phyloP scores from a whole-genome alignment of 2,329 filamentous ascomycete genomes.

The Emmonsiellopsis sp. region DNA sequence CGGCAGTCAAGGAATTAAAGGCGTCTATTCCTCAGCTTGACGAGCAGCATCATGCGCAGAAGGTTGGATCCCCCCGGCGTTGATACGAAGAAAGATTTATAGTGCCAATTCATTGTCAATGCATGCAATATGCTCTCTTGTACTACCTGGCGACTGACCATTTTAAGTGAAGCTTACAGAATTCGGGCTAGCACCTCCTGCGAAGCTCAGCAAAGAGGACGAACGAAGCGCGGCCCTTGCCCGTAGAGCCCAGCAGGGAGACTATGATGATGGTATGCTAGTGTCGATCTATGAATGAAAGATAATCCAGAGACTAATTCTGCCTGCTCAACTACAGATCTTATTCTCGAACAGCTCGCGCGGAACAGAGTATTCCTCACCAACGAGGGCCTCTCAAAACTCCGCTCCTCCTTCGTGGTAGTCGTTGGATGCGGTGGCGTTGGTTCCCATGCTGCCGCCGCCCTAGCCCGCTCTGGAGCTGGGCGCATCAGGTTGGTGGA shows the following conservation, averaged over 20 bases:
- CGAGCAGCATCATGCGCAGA: constrained; percentile 42
- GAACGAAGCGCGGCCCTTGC: constrained; percentile 50
- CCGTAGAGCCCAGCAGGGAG: constrained; percentile 50
- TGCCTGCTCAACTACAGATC: constrained; percentile 43
- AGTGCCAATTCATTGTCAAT: background rate
- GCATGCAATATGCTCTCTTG: background rate
- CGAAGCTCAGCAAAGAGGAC: constrained; percentile 42
- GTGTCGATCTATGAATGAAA: background rate
- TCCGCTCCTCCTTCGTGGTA: constrained; percentile 75
- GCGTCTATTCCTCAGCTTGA: constrained; percentile 49
- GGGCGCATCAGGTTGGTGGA: constrained; percentile 83
- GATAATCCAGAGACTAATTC: constrained; percentile 6
- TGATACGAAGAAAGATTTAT: too few relatives aligned
- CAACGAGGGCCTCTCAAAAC: constrained; percentile 66
- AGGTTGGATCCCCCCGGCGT: constrained; percentile 27
- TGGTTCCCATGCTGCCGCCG: constrained; percentile 80
- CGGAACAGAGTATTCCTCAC: constrained; percentile 87
- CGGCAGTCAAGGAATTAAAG: constrained; percentile 50
- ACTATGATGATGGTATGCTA: constrained; percentile 52
- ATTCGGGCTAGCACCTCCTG: constrained; percentile 33
- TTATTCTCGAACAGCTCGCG: constrained; percentile 89
- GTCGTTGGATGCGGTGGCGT: constrained; percentile 92
- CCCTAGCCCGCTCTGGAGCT: constrained; percentile 81
- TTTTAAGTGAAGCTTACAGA: constrained; percentile 40
- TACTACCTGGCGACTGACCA: constrained; percentile 24